Percentiles rank a stretch among this genome's conserved stretches.
Conservation (phyloP, 495 filamentous ascomycete genomes). For the Penicillium manginii region DNA sequence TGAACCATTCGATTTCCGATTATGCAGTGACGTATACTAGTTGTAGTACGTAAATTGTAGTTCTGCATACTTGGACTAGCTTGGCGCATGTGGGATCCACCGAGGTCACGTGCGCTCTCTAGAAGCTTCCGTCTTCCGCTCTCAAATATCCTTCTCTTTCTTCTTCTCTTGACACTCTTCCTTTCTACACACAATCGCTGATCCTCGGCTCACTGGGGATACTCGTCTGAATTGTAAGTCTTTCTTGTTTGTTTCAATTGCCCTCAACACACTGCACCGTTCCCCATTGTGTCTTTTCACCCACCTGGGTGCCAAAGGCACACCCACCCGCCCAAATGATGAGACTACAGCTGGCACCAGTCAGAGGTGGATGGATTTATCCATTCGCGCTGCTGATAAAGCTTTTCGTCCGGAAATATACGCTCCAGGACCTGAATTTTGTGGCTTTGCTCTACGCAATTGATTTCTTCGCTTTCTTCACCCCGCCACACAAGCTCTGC, state of each 20-base stretch:
- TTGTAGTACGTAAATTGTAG: too few relatives aligned
- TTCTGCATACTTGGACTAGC: too few relatives aligned
- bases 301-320: constrained; percentile 1
- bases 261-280: constrained; percentile 6
- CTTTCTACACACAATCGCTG: constrained; percentile 12
- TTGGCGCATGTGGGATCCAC: constrained; percentile 12
- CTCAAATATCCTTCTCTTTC: constrained; percentile 23
- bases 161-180: constrained; percentile 14
- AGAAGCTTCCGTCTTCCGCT: constrained; percentile 48
- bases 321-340: constrained; percentile 39
- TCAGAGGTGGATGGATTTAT: constrained; percentile 43
- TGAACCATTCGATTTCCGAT: too few relatives aligned
- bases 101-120: constrained; percentile 42
- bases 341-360: constrained; percentile 57
- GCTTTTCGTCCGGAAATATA: constrained; percentile 44
- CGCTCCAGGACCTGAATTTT: constrained; percentile 47
- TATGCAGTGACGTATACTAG: too few relatives aligned
- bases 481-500: background rate
- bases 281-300: constrained; percentile 4
- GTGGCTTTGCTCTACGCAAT: constrained; percentile 25
- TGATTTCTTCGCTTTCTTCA: constrained; percentile 1
- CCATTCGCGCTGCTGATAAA: constrained; percentile 42
- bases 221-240: constrained; percentile 27
- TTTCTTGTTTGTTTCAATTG: constrained; percentile 5
- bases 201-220: constrained; percentile 11